phyloP scores from a whole-genome alignment of 2,329 filamentous ascomycete species.

The Aspergillus sp. region DNA sequence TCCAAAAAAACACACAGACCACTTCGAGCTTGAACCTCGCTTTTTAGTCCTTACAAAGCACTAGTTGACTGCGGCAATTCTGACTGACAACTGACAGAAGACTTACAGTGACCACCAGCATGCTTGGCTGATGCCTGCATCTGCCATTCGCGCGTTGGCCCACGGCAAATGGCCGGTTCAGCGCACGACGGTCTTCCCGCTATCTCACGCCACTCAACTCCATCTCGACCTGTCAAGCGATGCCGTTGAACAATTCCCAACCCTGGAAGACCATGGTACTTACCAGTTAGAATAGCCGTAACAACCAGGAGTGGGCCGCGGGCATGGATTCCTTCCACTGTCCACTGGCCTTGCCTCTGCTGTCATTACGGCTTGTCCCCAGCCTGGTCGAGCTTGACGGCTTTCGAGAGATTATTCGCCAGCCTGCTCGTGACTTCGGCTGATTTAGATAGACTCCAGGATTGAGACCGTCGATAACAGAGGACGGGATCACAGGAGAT shows the following conservation, averaged over 20 bases:
- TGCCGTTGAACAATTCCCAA: constrained; percentile 9
- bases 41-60: background rate
- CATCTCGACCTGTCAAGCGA: constrained; percentile 25
- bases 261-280: constrained; percentile 5
- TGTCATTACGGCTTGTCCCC: background rate
- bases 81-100: background rate
- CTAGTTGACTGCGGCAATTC: constrained; percentile 7
- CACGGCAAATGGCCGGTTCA: constrained; percentile 14
- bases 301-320: constrained; percentile 8
- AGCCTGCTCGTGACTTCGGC: background rate
- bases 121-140: constrained; percentile 15
- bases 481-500: background rate
- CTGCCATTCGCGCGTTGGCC: constrained; percentile 11
- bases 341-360: background rate
- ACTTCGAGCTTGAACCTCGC: constrained; percentile 14
- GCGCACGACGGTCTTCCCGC: constrained; percentile 18
- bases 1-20: constrained; percentile 17
- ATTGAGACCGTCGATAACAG: background rate
- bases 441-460: background rate
- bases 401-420: background rate
- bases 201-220: constrained; percentile 26
- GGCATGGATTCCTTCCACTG: constrained; percentile 9
- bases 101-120: background rate
- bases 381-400: background rate
- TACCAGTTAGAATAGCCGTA: constrained; percentile 11